These are phyloP conservation scores for Penstemon davidsonii DNA, from an alignment of 257 asterid genomes.

Conservation along the genomic window DNA sequence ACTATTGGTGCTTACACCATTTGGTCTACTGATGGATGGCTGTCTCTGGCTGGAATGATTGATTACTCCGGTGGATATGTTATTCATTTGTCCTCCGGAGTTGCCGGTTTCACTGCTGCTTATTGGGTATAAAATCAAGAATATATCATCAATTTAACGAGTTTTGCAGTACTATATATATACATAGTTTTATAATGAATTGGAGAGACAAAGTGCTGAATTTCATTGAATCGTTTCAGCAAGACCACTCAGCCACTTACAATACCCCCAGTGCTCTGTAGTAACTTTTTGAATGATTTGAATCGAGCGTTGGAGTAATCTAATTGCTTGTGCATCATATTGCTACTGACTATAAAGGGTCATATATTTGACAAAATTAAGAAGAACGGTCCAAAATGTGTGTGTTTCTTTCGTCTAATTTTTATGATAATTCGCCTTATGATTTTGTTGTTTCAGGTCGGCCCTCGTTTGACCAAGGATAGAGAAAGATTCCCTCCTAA, in stretches of 20 bases:
- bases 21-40: conserved; percentile 60
- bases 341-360: too few species aligned
- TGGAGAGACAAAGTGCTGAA: too few species aligned
- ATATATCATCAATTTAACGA: neutral
- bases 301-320: too few species aligned
- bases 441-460: conserved; percentile 41
- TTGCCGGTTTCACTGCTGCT: conserved; percentile 80
- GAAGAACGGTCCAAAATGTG: too few species aligned
- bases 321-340: too few species aligned
- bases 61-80: conserved; percentile 76
- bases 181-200: too few species aligned
- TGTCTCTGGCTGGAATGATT: conserved; percentile 43
- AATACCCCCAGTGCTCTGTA: too few species aligned
- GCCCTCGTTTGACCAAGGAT: conserved; percentile 64
- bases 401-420: too few species aligned
- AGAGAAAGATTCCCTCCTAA: conserved; percentile 73
- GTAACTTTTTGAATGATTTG: too few species aligned
- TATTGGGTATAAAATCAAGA: conserved; percentile 44
- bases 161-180: neutral
- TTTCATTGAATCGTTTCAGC: too few species aligned
- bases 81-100: conserved; percentile 71
- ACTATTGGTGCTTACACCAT: conserved; percentile 65
- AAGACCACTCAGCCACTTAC: too few species aligned
- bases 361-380: too few species aligned
- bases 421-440: neutral